Conservation (phyloP, 345 rosid genomes). For the Stellera chamaejasme region DNA sequence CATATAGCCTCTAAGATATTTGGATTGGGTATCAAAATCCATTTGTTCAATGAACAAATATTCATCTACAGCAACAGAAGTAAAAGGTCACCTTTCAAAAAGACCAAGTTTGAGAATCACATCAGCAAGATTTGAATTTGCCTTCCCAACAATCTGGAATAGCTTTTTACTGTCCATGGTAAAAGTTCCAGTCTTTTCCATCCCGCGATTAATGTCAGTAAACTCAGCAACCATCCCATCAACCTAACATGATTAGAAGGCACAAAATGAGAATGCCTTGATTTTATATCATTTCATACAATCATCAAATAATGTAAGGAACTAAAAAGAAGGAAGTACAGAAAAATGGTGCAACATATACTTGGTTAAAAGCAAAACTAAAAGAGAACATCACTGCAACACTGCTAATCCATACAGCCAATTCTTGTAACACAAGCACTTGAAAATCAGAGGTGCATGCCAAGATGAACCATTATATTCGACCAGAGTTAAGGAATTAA, state of each 20-base stretch:
- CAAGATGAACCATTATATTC: not conserved
- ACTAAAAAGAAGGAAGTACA: not conserved
- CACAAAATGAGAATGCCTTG: no score
- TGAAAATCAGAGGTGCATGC: no score
- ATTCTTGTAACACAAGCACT: no score
- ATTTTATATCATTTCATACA: no score
- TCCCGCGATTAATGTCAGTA: conserved; percentile 89
- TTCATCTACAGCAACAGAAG: not conserved
- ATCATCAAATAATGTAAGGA: no score
- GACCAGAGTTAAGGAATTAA: no score
- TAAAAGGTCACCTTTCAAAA: conserved; percentile 73
- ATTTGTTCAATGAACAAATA: not conserved
- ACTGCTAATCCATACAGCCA: no score
- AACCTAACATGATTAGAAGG: conserved; percentile 39
- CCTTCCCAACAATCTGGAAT: conserved; percentile 94
- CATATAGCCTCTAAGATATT: not conserved
- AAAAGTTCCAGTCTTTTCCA: conserved; percentile 94
- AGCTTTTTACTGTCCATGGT: conserved; percentile 93
- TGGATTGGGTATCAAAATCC: not conserved
- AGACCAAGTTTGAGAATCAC: conserved; percentile 95
- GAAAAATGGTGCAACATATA: no score
- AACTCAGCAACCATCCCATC: conserved; percentile 98
- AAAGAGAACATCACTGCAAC: no score
- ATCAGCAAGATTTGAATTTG: conserved; percentile 91
- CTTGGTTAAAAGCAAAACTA: not conserved